Conservation (phyloP, 306 rosid species). For the Benincasa hispida region DNA sequence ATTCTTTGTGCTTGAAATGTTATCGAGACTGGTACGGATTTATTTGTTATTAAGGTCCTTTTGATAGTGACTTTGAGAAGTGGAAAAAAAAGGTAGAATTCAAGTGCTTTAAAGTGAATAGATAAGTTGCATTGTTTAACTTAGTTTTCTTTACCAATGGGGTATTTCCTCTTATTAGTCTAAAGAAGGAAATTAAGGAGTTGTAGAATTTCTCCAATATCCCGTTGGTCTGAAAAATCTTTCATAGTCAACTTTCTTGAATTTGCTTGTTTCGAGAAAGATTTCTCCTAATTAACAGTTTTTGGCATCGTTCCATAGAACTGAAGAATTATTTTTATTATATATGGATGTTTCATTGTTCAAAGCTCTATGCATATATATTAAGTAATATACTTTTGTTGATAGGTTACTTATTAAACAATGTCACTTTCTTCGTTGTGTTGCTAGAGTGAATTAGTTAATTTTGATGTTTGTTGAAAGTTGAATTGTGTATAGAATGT, state of each 20-base stretch:
- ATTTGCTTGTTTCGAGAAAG: not conserved
- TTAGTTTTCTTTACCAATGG: not conserved
- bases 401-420: too few relatives aligned
- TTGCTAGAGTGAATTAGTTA: too few relatives aligned
- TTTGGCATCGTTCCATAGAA: not conserved
- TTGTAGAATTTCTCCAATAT: not conserved
- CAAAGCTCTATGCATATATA: too few relatives aligned
- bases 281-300: not conserved
- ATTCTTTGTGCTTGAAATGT: constrained; percentile 68
- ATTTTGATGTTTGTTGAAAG: too few relatives aligned
- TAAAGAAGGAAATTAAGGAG: not conserved
- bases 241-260: not conserved
- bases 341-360: not conserved
- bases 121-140: not conserved
- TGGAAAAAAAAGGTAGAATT: too few relatives aligned
- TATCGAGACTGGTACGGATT: constrained; percentile 59
- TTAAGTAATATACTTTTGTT: too few relatives aligned
- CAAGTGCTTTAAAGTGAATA: too few relatives aligned
- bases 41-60: not conserved
- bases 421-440: too few relatives aligned
- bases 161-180: not conserved
- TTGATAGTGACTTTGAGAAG: not conserved
- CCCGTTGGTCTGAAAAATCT: not conserved
- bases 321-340: not conserved
- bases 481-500: too few relatives aligned